A percentile compares a stretch with the other conserved stretches of the same genome.
phyloP scores from a whole-genome alignment of 257 asterid species.

The Leonotis leonurus region DNA sequence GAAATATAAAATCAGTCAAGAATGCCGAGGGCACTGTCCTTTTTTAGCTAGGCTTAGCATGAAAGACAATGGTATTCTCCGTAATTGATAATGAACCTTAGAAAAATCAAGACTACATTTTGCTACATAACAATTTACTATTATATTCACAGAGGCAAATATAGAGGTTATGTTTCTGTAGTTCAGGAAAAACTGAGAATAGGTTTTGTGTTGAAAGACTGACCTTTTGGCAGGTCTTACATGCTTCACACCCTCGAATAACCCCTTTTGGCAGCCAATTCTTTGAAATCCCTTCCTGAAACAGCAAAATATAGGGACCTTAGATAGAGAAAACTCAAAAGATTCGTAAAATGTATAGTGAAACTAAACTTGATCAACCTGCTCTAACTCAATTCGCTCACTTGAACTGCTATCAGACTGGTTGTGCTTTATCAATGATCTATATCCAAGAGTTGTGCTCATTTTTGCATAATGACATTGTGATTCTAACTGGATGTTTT shows the following conservation, averaged over 20 bases:
- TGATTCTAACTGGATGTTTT: slow-evolving; percentile 30
- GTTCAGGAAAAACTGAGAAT: not conserved
- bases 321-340: slow-evolving; percentile 1
- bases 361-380: slow-evolving; percentile 40
- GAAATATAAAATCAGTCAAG: not conserved
- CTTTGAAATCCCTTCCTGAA: slow-evolving; percentile 35
- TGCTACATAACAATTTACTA: no score
- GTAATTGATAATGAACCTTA: not conserved
- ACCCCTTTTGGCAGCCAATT: slow-evolving; percentile 64
- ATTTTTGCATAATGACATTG: slow-evolving; percentile 29
- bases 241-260: slow-evolving; percentile 73
- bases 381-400: slow-evolving; percentile 56
- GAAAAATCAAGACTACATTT: not conserved
- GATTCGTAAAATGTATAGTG: not conserved
- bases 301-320: slow-evolving; percentile 11
- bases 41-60: not conserved
- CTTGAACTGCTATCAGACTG: slow-evolving; percentile 44
- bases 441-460: slow-evolving; percentile 33
- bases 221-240: slow-evolving; percentile 77
- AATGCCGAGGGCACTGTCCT: not conserved
- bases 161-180: not conserved
- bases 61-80: not conserved
- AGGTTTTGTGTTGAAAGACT: not conserved
- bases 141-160: not conserved
- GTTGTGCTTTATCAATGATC: slow-evolving; percentile 41